Conservation (phyloP, 768 basidiomycete genomes). For the Suillus sp. region DNA sequence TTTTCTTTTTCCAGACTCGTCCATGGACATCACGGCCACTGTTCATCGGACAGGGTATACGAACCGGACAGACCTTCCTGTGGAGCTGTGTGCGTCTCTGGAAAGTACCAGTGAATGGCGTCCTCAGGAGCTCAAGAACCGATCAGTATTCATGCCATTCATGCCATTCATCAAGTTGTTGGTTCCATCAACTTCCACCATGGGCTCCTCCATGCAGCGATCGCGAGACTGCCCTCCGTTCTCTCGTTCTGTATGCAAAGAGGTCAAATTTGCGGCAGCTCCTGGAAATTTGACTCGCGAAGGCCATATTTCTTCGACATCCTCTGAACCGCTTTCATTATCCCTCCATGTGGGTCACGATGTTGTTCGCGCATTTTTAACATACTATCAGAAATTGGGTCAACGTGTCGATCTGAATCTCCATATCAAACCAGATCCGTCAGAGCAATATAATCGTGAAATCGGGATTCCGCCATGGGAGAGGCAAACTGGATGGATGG, state of each 20-base stretch:
- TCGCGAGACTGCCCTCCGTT: not conserved
- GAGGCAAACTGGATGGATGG: slow-evolving; percentile 11
- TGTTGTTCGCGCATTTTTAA: not conserved
- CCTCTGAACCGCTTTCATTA: slow-evolving; percentile 11
- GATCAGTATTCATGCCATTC: not conserved
- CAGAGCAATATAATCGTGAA: slow-evolving; percentile 10
- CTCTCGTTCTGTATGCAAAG: not conserved
- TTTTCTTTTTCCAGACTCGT: slow-evolving; percentile 11
- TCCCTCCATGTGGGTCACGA: not conserved
- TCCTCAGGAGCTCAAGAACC: not conserved
- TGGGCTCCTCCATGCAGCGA: not conserved
- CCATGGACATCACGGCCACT: not conserved
- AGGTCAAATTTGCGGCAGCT: slow-evolving; percentile 11
- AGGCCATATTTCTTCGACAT: not conserved
- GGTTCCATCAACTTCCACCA: no score
- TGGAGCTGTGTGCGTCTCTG: not conserved
- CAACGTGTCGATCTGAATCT: not conserved
- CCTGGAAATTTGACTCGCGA: not conserved
- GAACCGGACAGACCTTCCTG: slow-evolving; percentile 11
- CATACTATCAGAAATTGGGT: slow-evolving; percentile 6
- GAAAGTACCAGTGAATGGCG: slow-evolving; percentile 14
- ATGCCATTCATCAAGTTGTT: not conserved
- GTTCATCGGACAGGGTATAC: slow-evolving; percentile 22
- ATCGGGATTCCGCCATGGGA: slow-evolving; percentile 1
- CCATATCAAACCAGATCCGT: slow-evolving; percentile 2